Evolutionary conservation across 2,329 filamentous ascomycete species (phyloP).

Genomic region (Rutstroemia sp.): DNA sequence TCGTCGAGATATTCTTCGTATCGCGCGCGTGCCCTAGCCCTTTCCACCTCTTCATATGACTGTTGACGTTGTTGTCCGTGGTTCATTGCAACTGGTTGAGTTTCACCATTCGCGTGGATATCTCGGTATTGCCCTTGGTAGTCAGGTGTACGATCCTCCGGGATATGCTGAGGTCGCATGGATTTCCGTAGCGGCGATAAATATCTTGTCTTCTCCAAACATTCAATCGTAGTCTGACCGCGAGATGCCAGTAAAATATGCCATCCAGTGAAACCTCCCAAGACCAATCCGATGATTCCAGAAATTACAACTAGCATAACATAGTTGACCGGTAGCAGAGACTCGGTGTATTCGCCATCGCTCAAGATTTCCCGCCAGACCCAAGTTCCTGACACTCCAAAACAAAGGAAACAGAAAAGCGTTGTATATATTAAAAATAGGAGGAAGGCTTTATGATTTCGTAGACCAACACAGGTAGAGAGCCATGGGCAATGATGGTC

Average conservation of each 20-base stretch:
- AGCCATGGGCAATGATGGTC: slow-evolving; percentile 99
- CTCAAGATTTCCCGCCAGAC: slow-evolving; percentile 76
- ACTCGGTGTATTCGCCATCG: slow-evolving; percentile 64
- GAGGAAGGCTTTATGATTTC: slow-evolving; percentile 93
- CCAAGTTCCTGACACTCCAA: slow-evolving; percentile 72
- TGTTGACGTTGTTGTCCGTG: slow-evolving; percentile 16
- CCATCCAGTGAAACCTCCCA: slow-evolving; percentile 86
- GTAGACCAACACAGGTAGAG: slow-evolving; percentile 86
- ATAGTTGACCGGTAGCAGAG: slow-evolving; percentile 80
- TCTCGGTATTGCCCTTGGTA: slow-evolving; percentile 71
- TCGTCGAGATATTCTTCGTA: slow-evolving; percentile 84
- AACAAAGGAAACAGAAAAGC: slow-evolving; percentile 75
- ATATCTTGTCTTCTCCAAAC: slow-evolving; percentile 91
- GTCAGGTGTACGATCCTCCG: slow-evolving; percentile 42
- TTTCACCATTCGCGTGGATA: slow-evolving; percentile 26
- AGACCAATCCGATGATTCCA: slow-evolving; percentile 84
- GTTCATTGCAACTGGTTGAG: slow-evolving; percentile 14
- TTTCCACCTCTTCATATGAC: slow-evolving; percentile 48
- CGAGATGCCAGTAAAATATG: slow-evolving; percentile 74
- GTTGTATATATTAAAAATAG: slow-evolving; percentile 87
- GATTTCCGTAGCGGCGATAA: slow-evolving; percentile 69
- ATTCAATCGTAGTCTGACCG: slow-evolving; percentile 92
- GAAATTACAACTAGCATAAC: slow-evolving; percentile 80
- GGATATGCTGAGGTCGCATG: slow-evolving; percentile 55
- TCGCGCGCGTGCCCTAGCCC: slow-evolving; percentile 55